A percentile compares a stretch with the other conserved stretches of the same genome.
These are phyloP conservation scores for Saccharomyces hybrid DNA, from an alignment of 1,139 yeast species.

Conservation along the genomic window DNA sequence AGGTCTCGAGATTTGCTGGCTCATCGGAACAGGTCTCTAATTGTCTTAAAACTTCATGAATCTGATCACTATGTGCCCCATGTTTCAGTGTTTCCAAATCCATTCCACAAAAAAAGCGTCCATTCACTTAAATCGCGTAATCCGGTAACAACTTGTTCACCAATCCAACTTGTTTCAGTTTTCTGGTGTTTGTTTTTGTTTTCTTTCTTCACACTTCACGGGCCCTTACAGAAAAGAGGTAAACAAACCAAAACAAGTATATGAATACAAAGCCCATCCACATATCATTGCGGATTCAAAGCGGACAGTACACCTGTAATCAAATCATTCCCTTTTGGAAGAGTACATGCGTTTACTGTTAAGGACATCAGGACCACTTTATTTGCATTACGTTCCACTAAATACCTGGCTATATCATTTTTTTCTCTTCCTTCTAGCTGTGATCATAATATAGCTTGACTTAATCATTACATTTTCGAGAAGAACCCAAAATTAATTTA, in stretches of 20 bases:
- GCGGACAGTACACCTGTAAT: not conserved
- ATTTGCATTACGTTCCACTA: not conserved
- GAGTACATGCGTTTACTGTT: not conserved
- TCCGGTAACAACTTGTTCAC: not conserved
- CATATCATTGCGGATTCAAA: not conserved
- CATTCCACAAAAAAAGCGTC: not conserved
- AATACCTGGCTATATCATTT: not conserved
- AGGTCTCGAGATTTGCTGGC: slow-evolving; percentile 10
- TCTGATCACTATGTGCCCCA: not conserved
- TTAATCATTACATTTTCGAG: not conserved
- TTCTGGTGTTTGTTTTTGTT: slow-evolving; percentile 1
- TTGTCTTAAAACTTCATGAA: not conserved
- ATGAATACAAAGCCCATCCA: not conserved
- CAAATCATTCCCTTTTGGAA: not conserved
- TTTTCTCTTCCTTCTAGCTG: not conserved
- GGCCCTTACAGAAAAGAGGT: not conserved
- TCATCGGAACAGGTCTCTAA: not conserved
- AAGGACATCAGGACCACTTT: not conserved
- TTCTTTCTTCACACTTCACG: not conserved
- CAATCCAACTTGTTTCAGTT: not conserved
- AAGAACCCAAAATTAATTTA: not conserved
- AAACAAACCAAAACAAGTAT: not conserved
- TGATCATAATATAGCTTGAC: not conserved
- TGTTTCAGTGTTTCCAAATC: not conserved
- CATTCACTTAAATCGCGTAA: not conserved